These are phyloP conservation scores for Puccinia coronata DNA, from an alignment of 1,284 basidiomycete genomes.

Conservation along the genomic window DNA sequence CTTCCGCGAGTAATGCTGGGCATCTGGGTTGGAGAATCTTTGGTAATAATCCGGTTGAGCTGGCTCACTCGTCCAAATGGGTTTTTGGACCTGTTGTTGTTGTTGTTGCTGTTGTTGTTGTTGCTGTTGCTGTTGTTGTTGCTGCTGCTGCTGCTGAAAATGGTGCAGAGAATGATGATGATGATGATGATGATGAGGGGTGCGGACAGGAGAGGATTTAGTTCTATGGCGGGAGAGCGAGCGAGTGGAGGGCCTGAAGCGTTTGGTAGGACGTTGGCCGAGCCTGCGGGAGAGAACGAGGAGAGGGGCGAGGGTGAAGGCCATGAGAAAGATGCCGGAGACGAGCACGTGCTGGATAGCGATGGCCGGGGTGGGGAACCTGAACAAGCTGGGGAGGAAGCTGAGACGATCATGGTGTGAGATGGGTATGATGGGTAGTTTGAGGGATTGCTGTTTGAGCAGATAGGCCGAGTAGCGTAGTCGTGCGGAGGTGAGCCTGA, in stretches of 20 bases:
- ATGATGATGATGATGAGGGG: background rate
- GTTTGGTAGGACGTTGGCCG: constrained; percentile 84
- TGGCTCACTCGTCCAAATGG: constrained; percentile 19
- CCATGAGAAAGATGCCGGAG: constrained; percentile 84
- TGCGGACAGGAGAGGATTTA: background rate
- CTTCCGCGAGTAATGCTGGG: constrained; percentile 16
- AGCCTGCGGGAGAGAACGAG: constrained; percentile 89
- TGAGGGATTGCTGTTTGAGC: background rate
- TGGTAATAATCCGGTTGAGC: constrained; percentile 31
- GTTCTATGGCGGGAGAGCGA: background rate
- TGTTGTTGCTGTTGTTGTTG: background rate
- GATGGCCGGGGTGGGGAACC: constrained; percentile 86
- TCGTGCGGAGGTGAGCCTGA: constrained; percentile 28
- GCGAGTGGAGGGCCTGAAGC: constrained; percentile 56
- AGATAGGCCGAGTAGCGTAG: constrained; percentile 25
- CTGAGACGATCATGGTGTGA: background rate
- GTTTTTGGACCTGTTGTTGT: background rate
- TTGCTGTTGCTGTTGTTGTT: background rate
- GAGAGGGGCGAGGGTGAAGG: constrained; percentile 90
- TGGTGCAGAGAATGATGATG: too few species aligned
- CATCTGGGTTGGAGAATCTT: constrained; percentile 26
- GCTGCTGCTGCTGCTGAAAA: too few species aligned
- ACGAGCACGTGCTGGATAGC: constrained; percentile 91
- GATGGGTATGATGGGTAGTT: background rate
- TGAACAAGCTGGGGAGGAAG: constrained; percentile 66